Evolutionary conservation across 2,329 filamentous ascomycete species (phyloP), one percentile per base, ranked within the genome.

Genomic region (Emydomyces testavorans): DNA sequence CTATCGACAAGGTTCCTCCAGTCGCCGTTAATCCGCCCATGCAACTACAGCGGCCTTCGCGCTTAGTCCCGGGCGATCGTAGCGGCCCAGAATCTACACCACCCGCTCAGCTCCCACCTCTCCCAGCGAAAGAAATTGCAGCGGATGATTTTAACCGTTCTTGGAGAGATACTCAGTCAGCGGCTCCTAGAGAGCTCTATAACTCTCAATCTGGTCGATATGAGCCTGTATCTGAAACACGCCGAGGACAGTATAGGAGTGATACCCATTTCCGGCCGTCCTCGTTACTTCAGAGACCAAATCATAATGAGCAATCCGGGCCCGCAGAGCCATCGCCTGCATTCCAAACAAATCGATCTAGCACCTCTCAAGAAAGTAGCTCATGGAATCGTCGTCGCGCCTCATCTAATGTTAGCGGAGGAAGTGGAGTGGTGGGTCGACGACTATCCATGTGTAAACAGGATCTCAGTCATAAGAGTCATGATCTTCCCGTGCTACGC

Each of bases 131-230:
- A 60, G 89, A 96, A 62, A 94, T 95, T 53, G 86, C 88, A 4
- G 85, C 89, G 0, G 92, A 96, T 63, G 90, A 94, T 55, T 96
- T 95, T 60, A 93, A 83, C 62, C 78, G 92, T 53, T 79, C 82
- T 28, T 94, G 85, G 82, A 77, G 84, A 58, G 87, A 94, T 52
- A 42, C 49, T 3, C 72, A 74, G 29, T 61, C 71, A 0, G 72
- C 76, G 48, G 72, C 75, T 8, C 80, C 78, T 52, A 75, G 85
- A 49, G 89, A 96, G 63, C 72, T 96, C 0, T 96, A 81, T 69
- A 95, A 96, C 62, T 94, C 90, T n/a, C 84, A 93, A 48, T 94
- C 87, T 46, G 90, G 90, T 15, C 82, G 87, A 43, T 94, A 94
- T 57, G 90, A 96, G 62, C 88, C 89, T 13, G 90, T 89, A 2